phyloP scores from a whole-genome alignment of 2,329 filamentous ascomycete species.

The Phyllosticta ampelicida region DNA sequence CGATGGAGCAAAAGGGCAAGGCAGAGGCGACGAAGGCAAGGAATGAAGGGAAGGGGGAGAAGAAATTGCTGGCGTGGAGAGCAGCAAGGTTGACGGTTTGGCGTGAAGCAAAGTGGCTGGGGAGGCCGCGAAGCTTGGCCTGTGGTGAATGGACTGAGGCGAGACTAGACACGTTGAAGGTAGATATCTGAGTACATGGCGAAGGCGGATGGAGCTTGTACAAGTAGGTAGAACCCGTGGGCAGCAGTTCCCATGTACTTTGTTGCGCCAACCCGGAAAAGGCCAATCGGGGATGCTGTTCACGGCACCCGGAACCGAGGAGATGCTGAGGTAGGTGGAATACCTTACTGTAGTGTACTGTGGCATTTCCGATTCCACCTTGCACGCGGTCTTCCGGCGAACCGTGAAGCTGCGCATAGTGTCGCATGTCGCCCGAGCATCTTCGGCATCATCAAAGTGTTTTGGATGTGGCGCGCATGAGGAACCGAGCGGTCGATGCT shows the following conservation, averaged over 20 bases:
- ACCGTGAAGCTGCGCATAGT: neutral
- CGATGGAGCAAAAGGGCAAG: constrained; percentile 8
- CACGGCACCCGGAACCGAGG: no score
- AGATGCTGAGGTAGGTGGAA: no score
- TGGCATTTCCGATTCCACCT: neutral
- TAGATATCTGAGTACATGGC: no score
- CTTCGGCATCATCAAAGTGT: neutral
- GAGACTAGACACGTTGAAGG: neutral
- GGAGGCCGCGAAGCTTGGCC: constrained; percentile 9
- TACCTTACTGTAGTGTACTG: no score
- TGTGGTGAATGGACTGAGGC: neutral
- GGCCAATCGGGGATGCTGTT: no score
- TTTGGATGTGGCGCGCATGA: neutral
- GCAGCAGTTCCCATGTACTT: no score
- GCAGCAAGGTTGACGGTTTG: neutral
- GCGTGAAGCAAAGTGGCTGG: neutral
- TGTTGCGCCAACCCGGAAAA: no score
- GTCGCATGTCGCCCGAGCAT: neutral
- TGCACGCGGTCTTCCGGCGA: neutral
- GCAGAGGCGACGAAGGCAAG: constrained; percentile 9
- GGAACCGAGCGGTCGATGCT: neutral
- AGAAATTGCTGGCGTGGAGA: neutral
- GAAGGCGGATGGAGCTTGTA: no score
- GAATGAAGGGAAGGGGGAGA: neutral
- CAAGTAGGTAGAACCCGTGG: no score